These are phyloP conservation scores for Colletotrichum sp. DNA, from an alignment of 2,329 filamentous ascomycete genomes.

Conservation along the genomic window DNA sequence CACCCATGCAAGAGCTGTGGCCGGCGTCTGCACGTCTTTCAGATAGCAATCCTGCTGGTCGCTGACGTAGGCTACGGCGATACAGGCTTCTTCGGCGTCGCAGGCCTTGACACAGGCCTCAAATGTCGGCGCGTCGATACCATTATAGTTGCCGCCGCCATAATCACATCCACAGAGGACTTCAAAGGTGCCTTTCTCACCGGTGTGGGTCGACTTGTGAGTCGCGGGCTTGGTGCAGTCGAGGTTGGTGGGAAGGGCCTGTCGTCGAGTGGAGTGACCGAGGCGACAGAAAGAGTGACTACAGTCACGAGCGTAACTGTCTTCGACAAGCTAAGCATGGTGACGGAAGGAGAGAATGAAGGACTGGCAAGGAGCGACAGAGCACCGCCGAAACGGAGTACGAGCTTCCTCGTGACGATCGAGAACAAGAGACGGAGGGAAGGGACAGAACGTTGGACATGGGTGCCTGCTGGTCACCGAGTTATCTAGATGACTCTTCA, in stretches of 20 bases:
- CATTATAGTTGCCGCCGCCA: not conserved
- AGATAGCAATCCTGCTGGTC: not conserved
- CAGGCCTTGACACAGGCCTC: not conserved
- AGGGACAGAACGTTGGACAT: not conserved
- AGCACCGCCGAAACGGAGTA: not conserved
- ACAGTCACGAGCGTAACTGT: not conserved
- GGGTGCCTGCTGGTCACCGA: not conserved
- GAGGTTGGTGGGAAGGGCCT: not conserved
- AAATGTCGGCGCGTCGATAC: not conserved
- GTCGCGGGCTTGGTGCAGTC: not conserved
- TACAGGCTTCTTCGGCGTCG: not conserved
- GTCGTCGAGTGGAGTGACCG: not conserved
- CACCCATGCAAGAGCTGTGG: not conserved
- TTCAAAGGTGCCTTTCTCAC: not conserved
- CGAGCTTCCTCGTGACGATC: not conserved
- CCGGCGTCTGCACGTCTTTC: not conserved
- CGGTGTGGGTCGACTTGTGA: not conserved
- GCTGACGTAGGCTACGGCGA: not conserved
- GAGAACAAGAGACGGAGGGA: not conserved
- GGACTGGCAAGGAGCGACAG: not conserved
- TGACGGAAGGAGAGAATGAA: not conserved
- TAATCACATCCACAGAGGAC: not conserved
- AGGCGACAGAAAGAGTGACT: not conserved
- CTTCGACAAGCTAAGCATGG: not conserved
- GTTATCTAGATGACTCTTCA: not conserved